phyloP scores from a whole-genome alignment of 345 rosid species.

The Angophora floribunda region DNA sequence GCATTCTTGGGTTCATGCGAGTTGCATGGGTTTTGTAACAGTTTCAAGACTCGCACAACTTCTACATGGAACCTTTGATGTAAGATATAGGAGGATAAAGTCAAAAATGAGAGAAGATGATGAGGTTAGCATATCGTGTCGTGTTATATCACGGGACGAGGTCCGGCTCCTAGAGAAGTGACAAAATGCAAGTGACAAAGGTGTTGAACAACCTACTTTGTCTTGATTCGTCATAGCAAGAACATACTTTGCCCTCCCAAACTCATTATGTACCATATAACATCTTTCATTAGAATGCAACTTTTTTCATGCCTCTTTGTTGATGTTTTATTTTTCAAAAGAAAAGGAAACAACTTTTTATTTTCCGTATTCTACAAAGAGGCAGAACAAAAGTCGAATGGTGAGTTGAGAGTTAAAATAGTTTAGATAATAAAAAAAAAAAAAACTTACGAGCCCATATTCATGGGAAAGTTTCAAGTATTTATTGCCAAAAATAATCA shows the following conservation, averaged over 20 bases:
- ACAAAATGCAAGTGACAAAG: not conserved
- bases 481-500: not conserved
- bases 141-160: not conserved
- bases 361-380: not conserved
- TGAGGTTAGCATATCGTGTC: not conserved
- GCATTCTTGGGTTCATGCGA: not conserved
- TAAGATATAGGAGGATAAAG: not conserved
- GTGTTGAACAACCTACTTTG: not conserved
- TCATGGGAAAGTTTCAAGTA: not conserved
- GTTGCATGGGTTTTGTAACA: not conserved
- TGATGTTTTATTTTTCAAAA: not conserved
- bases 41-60: not conserved
- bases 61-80: not conserved
- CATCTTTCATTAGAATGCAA: not conserved
- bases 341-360: not conserved
- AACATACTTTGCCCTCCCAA: not conserved
- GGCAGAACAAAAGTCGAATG: no score
- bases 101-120: not conserved
- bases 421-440: no score
- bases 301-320: not conserved
- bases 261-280: not conserved
- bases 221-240: not conserved
- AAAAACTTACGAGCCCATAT: not conserved
- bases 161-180: not conserved
- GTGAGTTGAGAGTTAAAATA: no score